Evolutionary conservation across 768 basidiomycete species (phyloP), one percentile per base, ranked within the genome.

Genomic region (Suillus paluster): DNA sequence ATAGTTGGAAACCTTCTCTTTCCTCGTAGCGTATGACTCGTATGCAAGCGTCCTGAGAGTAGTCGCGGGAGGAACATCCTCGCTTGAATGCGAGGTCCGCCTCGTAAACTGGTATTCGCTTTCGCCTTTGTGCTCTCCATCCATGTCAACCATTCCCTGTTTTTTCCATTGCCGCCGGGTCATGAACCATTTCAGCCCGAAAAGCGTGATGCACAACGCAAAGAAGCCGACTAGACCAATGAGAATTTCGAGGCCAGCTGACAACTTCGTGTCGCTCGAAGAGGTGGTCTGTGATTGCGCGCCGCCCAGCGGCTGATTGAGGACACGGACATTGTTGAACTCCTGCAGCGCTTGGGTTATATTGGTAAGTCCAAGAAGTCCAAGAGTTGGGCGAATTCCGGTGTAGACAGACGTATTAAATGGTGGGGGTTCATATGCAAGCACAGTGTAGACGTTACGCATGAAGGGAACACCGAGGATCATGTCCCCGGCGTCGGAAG

Each of bases 381-480:
- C 92, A 1, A 94, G 79, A 1, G 78, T 72, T 0, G 91, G 81
- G 4, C 61, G 52, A 60, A 67, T 64, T 42, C 65, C 66, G 30
- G 64, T 62, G 48, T 65, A 60, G 25, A 68, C 66, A 38, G 62
- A 62, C 5, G 57, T 58, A 33, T 80, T 75, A 71, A 89, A 86
- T 4, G 67, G 66, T 3, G 87, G 87, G 1, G 68, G 62, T 50
- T 83, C 78, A 70, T 88, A 91, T 1, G 87, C 87, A 82, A 92
- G 83, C 64, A 94, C 90, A 14, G 85, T 88, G 70, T 94, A 94
- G 4, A 85, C 81, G 67, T 87, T 92, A 12, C 90, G 82, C 67
- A 94, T 76, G 70, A 94, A 94, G 0, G 91, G 86, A 0, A 91
- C 88, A 44, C 91, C 92, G 42, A 94, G 85, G 61, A 94, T 79